Base-by-base conservation (phyloP, 2,329 filamentous ascomycete species). In the Colletotrichum chlorophyti region DNA sequence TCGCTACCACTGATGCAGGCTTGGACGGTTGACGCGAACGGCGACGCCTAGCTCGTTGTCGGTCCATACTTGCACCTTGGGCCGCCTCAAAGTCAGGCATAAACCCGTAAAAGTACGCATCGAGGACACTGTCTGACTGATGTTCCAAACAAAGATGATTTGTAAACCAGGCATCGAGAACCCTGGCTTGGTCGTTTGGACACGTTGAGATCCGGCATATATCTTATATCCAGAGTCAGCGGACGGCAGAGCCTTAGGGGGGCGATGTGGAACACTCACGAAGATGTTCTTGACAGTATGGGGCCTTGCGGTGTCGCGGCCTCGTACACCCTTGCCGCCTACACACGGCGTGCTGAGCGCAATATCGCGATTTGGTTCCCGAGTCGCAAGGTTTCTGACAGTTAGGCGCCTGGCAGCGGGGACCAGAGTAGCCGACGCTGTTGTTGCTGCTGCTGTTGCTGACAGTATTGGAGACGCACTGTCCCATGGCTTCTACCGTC, bases 231-330 rank as follows among this genome's bases (percentile, higher is more conserved):
- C 14, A 24, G 40, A 46, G 58, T 57, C 40, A 57, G 52, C 24
- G 17, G 26, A 41, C 31, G 24, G 23, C 24, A 46, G n/a, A 17
- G 34, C 17, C 6, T 26, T 7, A 23, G 12, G 9, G 10, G 15
- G n/a, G 21, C 24, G 14, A 15, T 26, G 52, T 40, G 58, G 46
- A 29, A 55, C 31, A 52, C 58, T 52, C 48, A 61, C 58, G 15
- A 31, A 58, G 21, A 42, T 61, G 58, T 19, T 58, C 46, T 52
- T 53, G 58, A 58, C 58, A 61, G 17, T 58, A 61, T 27, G 53
- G 58, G 12, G 47, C 58, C 47, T 48, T 52, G 23, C 53, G 53
- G 31, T 43, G 38, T 45, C 58, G 53, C 17, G 48, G 35, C 31
- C 37, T 60, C 15, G 31, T 17, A 26, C 57, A 60, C 26, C 57